These are phyloP conservation scores for Metschnikowia dekortorum DNA, from an alignment of 805 yeast species.

Conservation along the genomic window DNA sequence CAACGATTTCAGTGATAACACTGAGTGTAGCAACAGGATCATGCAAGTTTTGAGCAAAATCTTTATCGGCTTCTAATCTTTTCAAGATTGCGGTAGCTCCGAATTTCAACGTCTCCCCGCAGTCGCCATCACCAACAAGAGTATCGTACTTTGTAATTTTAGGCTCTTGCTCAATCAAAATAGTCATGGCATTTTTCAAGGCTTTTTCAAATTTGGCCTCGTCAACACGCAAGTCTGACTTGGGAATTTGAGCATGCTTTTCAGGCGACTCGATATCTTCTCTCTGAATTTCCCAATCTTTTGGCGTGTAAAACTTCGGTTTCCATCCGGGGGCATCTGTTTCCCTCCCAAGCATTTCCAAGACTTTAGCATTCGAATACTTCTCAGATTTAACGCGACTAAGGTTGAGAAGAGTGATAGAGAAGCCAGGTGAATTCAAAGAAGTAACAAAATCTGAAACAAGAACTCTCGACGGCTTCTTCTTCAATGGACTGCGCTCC, in stretches of 20 bases:
- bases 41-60: slow-evolving; percentile 22
- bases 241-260: slow-evolving; percentile 17
- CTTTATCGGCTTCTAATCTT: slow-evolving; percentile 40
- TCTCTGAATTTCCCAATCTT: slow-evolving; percentile 27
- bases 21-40: slow-evolving; percentile 59
- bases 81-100: slow-evolving; percentile 73
- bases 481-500: slow-evolving; percentile 47
- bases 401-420: slow-evolving; percentile 74
- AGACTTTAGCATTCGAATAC: slow-evolving; percentile 17
- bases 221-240: slow-evolving; percentile 29
- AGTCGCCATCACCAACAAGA: slow-evolving; percentile 94
- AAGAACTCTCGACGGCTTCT: slow-evolving; percentile 63
- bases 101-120: slow-evolving; percentile 83
- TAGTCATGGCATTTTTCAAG: slow-evolving; percentile 40
- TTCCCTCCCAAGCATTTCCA: slow-evolving; percentile 61
- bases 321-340: slow-evolving; percentile 87
- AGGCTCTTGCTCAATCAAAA: slow-evolving; percentile 52
- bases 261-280: slow-evolving; percentile 26
- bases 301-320: slow-evolving; percentile 30
- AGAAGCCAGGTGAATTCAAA: slow-evolving; percentile 87
- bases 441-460: slow-evolving; percentile 85
- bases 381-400: slow-evolving; percentile 31
- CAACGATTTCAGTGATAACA: slow-evolving; percentile 79
- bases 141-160: slow-evolving; percentile 81
- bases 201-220: slow-evolving; percentile 46